Evolutionary conservation across 2,329 filamentous ascomycete species (phyloP).

Genomic region (Sporothrix euskadiensis): DNA sequence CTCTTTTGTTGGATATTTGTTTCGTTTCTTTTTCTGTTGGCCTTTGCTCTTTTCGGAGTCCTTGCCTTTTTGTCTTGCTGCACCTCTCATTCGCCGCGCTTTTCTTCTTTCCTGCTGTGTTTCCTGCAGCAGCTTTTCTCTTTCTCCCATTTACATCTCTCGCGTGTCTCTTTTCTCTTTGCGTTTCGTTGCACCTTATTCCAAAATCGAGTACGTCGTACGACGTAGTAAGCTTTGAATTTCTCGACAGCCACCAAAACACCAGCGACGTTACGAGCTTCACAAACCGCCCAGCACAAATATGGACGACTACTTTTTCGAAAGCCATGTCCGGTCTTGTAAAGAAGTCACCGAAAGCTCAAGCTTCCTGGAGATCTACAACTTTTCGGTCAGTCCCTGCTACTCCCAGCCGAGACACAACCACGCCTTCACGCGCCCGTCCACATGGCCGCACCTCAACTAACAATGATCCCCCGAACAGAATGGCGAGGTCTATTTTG

Average conservation of each 20-base stretch:
- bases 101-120: neutral
- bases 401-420: neutral
- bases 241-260: neutral
- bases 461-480: slow-evolving; percentile 35
- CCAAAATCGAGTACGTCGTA: too few species aligned
- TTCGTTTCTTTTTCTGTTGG: neutral
- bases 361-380: slow-evolving; percentile 59
- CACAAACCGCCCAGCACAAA: neutral
- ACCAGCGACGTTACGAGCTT: neutral
- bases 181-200: neutral
- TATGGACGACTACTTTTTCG: slow-evolving; percentile 64
- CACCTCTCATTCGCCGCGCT: neutral
- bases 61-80: neutral
- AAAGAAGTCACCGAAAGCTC: slow-evolving; percentile 53
- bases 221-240: too few species aligned
- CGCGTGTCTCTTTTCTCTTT: neutral
- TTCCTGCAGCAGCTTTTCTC: neutral
- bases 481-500: slow-evolving; percentile 54
- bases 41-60: neutral
- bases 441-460: neutral
- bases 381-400: slow-evolving; percentile 53
- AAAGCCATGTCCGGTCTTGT: slow-evolving; percentile 50
- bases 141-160: neutral
- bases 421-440: neutral
- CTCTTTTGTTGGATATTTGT: neutral